Evolutionary conservation across 495 filamentous ascomycete species (phyloP), one percentile per base, ranked within the genome.

Genomic region (Terfezia claveryi): DNA sequence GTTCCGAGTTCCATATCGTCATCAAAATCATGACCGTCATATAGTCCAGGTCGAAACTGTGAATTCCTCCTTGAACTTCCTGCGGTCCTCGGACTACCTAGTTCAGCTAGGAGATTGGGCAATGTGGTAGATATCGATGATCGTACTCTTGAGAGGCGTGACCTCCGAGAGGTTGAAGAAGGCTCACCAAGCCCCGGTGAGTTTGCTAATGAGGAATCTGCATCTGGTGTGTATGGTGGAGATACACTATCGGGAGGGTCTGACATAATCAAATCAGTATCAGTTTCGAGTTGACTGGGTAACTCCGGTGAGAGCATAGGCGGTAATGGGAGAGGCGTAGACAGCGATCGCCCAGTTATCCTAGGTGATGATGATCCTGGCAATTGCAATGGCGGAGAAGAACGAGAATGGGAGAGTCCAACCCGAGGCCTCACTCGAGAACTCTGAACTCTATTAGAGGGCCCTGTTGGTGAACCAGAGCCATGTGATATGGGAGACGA

Each of bases 171-270:
- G 32, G 23, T 17, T 54, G 27, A 4, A 4, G 27, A 32, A 32
- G 27, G 49, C 59, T n/a, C 67, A 65, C 49, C 66, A 62, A 53
- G 61, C 60, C 17, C 63, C 38, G 9, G 63, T 57, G 17, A 54
- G 51, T 12, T 56, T 55, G 54, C 54, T 58, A 37, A 51, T 57
- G 36, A 62, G 49, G 8, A 57, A n/a, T 69, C 52, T 75, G 68
- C 64, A 76, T 68, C 54, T 71, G 70, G 59, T 70, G 72, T 57
- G 74, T 70, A 49, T 70, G 72, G 27, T 70, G 66, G 38, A 71
- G 70, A 58, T 76, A 70, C 59, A 73, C 69, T 10, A 12, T 23
- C 23, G 8, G 20, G 16, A 37, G 49, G 8, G 8, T 53, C 38
- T 32, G 55, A 38, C 20, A 52, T 51, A 16, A 62, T 53, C 27